These are phyloP conservation scores for Metschnikowia similis DNA, from an alignment of 805 yeast genomes.

Conservation along the genomic window DNA sequence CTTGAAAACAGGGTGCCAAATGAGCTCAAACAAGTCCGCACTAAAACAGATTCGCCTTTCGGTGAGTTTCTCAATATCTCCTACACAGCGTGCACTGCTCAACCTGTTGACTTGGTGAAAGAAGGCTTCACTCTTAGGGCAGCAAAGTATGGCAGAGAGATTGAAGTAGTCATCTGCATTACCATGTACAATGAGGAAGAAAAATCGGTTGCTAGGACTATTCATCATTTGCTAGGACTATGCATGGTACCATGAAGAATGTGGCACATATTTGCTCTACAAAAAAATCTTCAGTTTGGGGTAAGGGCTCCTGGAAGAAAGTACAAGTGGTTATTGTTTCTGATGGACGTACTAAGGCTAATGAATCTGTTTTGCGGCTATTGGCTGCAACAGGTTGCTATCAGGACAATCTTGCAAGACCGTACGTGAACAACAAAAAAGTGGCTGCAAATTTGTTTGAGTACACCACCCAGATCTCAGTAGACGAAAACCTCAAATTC, in stretches of 20 bases:
- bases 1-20: conserved; percentile 94
- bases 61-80: conserved; percentile 96
- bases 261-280: conserved; percentile 83
- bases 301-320: conserved; percentile 94
- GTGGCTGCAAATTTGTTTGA: conserved; percentile 94
- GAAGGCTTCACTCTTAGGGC: conserved; percentile 86
- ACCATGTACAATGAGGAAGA: conserved; percentile 99
- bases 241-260: conserved; percentile 92
- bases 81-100: conserved; percentile 93
- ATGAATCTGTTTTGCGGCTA: conserved; percentile 79
- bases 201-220: no score
- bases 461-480: conserved; percentile 90
- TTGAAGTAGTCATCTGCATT: conserved; percentile 85
- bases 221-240: conserved; percentile 88
- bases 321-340: conserved; percentile 87
- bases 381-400: conserved; percentile 94
- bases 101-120: conserved; percentile 76
- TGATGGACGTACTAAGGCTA: conserved; percentile 90
- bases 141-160: conserved; percentile 82
- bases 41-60: conserved; percentile 68
- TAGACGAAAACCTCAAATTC: conserved; percentile 84
- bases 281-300: conserved; percentile 85
- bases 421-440: conserved; percentile 83
- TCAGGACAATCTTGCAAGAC: conserved; percentile 96
- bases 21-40: conserved; percentile 76